Evolutionary conservation across 139 green algal genomes (phyloP).

Genomic region (Chlorella sp.): DNA sequence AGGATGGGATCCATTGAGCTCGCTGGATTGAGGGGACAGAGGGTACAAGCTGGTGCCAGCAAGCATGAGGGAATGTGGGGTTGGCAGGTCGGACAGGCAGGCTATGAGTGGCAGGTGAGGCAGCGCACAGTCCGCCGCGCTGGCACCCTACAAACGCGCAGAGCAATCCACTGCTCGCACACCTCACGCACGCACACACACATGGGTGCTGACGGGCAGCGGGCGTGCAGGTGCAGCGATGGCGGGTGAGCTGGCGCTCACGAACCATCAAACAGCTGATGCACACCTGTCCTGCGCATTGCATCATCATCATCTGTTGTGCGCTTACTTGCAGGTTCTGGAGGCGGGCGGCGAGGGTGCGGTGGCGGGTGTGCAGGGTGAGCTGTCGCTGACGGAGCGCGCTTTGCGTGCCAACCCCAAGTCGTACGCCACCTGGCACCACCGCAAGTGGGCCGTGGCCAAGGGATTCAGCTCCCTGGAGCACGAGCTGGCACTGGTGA

Average conservation of each 20-base stretch:
- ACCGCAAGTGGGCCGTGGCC: constrained; percentile 88
- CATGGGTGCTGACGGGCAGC: background rate
- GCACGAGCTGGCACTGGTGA: constrained; percentile 65
- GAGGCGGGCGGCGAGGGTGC: constrained; percentile 56
- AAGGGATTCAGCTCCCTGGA: constrained; percentile 61
- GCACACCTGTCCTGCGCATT: no score
- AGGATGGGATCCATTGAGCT: no score
- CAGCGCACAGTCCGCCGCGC: no score
- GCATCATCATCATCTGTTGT: background rate
- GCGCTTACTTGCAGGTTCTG: background rate
- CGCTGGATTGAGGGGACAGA: background rate
- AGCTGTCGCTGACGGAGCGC: constrained; percentile 71
- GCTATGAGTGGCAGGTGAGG: no score
- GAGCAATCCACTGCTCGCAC: no score
- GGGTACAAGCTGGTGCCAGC: no score
- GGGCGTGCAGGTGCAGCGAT: background rate
- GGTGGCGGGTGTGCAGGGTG: constrained; percentile 43
- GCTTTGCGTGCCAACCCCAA: constrained; percentile 90
- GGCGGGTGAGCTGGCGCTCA: background rate
- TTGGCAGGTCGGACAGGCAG: no score
- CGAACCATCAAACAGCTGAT: constrained; percentile 24
- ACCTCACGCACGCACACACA: no score
- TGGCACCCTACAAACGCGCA: no score
- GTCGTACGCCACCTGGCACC: constrained; percentile 94
- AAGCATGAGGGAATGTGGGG: no score